phyloP scores from a whole-genome alignment of 768 basidiomycete genomes.

The Neoboletus subvelutipes region DNA sequence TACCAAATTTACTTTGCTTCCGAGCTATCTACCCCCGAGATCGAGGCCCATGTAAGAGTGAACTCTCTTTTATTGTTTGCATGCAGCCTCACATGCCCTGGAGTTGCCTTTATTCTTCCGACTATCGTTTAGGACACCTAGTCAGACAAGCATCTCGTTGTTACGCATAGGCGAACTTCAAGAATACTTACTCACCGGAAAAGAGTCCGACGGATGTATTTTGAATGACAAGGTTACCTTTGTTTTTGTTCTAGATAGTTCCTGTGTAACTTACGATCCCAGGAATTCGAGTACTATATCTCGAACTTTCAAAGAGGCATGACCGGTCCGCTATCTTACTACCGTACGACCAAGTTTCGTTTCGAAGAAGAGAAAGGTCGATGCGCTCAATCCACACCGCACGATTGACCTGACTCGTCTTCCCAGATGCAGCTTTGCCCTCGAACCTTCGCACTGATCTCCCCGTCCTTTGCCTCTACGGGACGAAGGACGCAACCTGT shows the following conservation, averaged over 20 bases:
- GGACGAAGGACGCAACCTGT: conserved; percentile 54
- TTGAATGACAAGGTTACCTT: conserved; percentile 19
- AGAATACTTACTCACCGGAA: conserved; percentile 2
- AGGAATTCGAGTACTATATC: conserved; percentile 60
- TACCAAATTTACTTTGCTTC: conserved; percentile 71
- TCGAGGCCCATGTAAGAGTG: conserved; percentile 54
- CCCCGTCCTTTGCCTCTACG: conserved; percentile 62
- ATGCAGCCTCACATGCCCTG: conserved; percentile 27
- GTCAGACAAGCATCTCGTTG: background rate
- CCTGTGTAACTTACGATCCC: conserved; percentile 8
- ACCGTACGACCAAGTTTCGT: conserved; percentile 59
- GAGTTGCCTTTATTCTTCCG: conserved; percentile 21
- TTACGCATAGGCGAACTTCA: conserved; percentile 9
- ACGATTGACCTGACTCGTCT: background rate
- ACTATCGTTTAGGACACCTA: conserved; percentile 4
- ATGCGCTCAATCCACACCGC: background rate
- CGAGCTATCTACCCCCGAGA: conserved; percentile 47
- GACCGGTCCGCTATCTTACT: conserved; percentile 76
- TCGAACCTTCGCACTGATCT: conserved; percentile 45
- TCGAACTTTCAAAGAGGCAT: conserved; percentile 49
- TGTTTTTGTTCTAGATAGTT: background rate
- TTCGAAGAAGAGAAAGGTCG: conserved; percentile 63
- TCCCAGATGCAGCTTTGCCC: conserved; percentile 45
- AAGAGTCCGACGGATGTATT: conserved; percentile 11
- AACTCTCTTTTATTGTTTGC: background rate